These are phyloP conservation scores for Ramaria rubella DNA, from an alignment of 768 basidiomycete species.

Conservation along the genomic window DNA sequence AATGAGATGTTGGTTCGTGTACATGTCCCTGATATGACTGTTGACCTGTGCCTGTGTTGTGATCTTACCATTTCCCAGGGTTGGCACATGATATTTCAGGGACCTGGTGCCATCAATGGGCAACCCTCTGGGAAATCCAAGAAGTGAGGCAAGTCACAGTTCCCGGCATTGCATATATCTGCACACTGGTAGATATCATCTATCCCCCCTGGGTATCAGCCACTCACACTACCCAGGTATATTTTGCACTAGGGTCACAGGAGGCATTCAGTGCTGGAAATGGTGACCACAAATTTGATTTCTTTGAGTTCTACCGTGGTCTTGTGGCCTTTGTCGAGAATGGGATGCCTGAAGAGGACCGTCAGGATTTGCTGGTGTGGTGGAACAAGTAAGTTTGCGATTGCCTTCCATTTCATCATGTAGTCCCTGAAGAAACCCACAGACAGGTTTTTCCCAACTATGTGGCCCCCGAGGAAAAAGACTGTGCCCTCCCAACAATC, in stretches of 20 bases:
- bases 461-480: neutral
- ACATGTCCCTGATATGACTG: neutral
- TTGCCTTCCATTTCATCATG: neutral
- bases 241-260: neutral
- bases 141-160: neutral
- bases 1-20: neutral
- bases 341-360: neutral
- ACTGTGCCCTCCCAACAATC: too few relatives aligned
- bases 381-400: neutral
- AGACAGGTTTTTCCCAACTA: neutral
- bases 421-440: neutral
- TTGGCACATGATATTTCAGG: neutral
- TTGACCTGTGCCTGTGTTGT: too few relatives aligned
- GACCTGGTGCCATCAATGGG: neutral
- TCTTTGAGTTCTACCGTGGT: neutral
- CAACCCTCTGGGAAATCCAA: neutral
- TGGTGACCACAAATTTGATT: neutral
- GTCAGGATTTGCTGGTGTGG: neutral
- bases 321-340: neutral
- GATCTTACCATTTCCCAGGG: too few relatives aligned
- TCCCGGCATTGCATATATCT: neutral
- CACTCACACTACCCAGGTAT: neutral
- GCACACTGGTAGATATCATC: neutral
- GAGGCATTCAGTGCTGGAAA: neutral
- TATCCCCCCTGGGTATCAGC: neutral